Conservation (phyloP, 345 rosid genomes). For the Melastoma malabathricum region DNA sequence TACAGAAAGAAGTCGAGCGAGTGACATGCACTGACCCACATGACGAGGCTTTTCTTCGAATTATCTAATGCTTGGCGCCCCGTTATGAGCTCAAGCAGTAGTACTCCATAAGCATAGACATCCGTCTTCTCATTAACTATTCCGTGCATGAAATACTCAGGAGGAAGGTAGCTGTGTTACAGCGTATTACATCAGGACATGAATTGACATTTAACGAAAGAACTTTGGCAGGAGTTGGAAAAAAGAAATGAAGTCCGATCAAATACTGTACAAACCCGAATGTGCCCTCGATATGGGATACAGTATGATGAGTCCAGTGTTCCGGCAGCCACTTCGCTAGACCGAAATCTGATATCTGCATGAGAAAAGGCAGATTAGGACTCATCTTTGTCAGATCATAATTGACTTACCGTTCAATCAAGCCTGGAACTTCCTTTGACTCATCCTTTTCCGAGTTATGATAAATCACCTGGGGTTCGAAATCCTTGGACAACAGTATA, state of each 20-base stretch:
- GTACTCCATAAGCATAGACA: slow-evolving; percentile 81
- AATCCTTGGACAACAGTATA: slow-evolving; percentile 71
- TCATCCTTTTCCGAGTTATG: background rate
- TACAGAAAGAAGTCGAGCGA: background rate
- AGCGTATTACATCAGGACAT: too few species aligned
- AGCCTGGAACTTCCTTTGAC: too few species aligned
- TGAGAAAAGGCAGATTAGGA: background rate
- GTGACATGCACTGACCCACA: slow-evolving; percentile 55
- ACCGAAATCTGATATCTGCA: slow-evolving; percentile 90
- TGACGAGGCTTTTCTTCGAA: slow-evolving; percentile 71
- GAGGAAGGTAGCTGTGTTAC: slow-evolving; percentile 61
- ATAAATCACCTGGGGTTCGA: slow-evolving; percentile 56
- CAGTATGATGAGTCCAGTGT: slow-evolving; percentile 81
- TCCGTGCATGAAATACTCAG: slow-evolving; percentile 89
- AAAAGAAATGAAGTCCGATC: background rate
- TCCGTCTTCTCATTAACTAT: slow-evolving; percentile 90
- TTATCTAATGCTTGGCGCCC: slow-evolving; percentile 74
- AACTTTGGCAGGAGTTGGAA: background rate
- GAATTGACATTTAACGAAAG: background rate
- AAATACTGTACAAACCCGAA: slow-evolving; percentile 48
- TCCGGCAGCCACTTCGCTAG: slow-evolving; percentile 95
- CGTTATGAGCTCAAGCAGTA: slow-evolving; percentile 68
- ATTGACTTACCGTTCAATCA: too few species aligned
- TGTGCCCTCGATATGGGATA: slow-evolving; percentile 81
- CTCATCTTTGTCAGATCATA: too few species aligned